These are phyloP conservation scores for Zygosaccharomyces bailii DNA, from an alignment of 805 yeast genomes.

Conservation along the genomic window DNA sequence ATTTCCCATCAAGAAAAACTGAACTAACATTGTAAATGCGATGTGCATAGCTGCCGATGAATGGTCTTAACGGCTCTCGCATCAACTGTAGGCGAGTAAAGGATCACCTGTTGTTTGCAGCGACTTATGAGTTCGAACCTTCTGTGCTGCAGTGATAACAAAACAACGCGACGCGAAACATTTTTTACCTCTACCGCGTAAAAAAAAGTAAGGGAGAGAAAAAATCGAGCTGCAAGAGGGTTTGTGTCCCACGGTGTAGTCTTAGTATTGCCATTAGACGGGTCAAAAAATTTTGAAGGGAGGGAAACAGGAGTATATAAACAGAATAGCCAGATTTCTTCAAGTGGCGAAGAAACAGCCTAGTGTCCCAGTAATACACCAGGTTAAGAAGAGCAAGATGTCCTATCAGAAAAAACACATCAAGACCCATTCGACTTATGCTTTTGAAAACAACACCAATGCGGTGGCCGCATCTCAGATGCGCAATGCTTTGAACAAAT, in stretches of 20 bases:
- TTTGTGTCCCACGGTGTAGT: slow-evolving; percentile 5
- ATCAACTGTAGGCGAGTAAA: no score
- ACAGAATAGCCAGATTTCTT: not conserved
- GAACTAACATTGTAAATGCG: no score
- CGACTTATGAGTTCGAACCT: slow-evolving; percentile 1
- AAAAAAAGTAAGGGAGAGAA: not conserved
- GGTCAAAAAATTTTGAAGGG: slow-evolving; percentile 28
- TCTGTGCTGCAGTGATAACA: not conserved
- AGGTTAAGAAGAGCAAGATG: slow-evolving; percentile 15
- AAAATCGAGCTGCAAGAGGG: not conserved
- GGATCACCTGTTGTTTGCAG: no score
- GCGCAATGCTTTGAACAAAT: slow-evolving; percentile 90
- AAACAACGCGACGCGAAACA: slow-evolving; percentile 7
- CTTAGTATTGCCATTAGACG: slow-evolving; percentile 1
- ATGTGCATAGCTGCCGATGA: no score
- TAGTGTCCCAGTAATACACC: not conserved
- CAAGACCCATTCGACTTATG: slow-evolving; percentile 47
- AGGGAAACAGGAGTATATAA: slow-evolving; percentile 34
- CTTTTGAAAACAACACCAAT: slow-evolving; percentile 91
- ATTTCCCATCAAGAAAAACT: no score
- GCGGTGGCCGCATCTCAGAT: slow-evolving; percentile 95
- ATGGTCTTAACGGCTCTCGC: not conserved
- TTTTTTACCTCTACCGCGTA: not conserved
- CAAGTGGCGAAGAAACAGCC: not conserved
- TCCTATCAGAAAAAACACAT: slow-evolving; percentile 37